phyloP scores from a whole-genome alignment of 352 stramenopile species.

The Phytophthora lateralis region DNA sequence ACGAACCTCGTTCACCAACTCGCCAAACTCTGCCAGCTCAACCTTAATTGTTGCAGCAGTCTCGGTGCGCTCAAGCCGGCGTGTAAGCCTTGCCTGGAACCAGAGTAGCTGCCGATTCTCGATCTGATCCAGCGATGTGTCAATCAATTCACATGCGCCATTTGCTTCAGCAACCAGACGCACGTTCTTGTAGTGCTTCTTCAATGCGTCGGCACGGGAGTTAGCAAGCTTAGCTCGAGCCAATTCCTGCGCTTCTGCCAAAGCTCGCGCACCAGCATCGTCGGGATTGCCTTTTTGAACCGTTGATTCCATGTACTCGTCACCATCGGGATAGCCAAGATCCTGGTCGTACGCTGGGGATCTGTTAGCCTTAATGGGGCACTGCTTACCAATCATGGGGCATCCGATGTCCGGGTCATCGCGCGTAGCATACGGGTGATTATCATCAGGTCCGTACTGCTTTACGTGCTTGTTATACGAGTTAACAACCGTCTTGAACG shows the following conservation, averaged over 20 bases:
- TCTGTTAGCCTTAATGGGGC: constrained; percentile 88
- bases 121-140: constrained; percentile 77
- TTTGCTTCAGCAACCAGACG: constrained; percentile 83
- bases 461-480: constrained; percentile 91
- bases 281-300: constrained; percentile 75
- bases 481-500: constrained; percentile 92
- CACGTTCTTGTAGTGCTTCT: constrained; percentile 90
- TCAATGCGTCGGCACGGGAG: constrained; percentile 73
- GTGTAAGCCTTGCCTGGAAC: constrained; percentile 81
- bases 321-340: constrained; percentile 80
- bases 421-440: constrained; percentile 88
- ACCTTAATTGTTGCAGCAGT: constrained; percentile 88
- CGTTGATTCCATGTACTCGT: constrained; percentile 77
- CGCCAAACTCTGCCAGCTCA: constrained; percentile 81
- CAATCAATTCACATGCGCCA: constrained; percentile 75
- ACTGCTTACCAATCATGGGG: constrained; percentile 91
- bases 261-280: constrained; percentile 67
- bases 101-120: constrained; percentile 72
- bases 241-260: constrained; percentile 73
- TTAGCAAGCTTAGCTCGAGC: constrained; percentile 71
- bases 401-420: constrained; percentile 84
- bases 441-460: constrained; percentile 90
- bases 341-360: constrained; percentile 77
- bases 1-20: constrained; percentile 84
- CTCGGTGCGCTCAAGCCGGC: constrained; percentile 71